These are phyloP conservation scores for Paspalum vaginatum DNA, from an alignment of 176 grass and related monocot species.

Conservation along the genomic window DNA sequence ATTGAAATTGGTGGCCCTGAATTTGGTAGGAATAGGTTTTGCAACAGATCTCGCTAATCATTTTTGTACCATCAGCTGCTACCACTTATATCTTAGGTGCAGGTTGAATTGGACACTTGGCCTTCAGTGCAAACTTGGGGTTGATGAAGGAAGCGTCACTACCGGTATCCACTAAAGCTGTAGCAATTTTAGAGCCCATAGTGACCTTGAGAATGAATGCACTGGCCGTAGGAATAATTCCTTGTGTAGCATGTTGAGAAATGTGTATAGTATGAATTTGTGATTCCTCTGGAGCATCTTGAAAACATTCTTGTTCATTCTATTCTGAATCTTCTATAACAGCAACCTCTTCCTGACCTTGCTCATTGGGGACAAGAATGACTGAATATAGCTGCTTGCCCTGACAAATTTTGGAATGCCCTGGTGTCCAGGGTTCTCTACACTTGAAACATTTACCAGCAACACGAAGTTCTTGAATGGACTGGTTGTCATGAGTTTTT, in stretches of 20 bases:
- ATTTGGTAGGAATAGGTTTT: rapidly evolving
- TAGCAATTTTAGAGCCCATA: rapidly evolving
- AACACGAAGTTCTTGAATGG: not conserved
- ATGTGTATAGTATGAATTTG: not conserved
- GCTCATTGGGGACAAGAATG: rapidly evolving
- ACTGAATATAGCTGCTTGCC: not conserved
- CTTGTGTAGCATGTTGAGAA: not conserved
- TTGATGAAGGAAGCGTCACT: not conserved
- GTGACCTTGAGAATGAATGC: not conserved
- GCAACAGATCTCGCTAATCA: not conserved
- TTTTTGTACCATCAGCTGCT: not conserved
- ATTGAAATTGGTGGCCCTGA: not conserved
- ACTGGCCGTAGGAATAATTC: rapidly evolving
- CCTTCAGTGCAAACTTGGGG: not conserved
- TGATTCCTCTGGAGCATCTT: not conserved
- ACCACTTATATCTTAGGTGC: rapidly evolving
- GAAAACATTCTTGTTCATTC: rapidly evolving
- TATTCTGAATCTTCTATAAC: not conserved
- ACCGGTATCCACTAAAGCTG: not conserved
- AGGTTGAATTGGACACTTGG: rapidly evolving
- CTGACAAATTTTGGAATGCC: not conserved
- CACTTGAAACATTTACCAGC: not conserved
- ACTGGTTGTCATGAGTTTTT: not conserved
- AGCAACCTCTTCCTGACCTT: not conserved
- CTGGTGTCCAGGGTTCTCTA: not conserved